A percentile compares a stretch with the other conserved stretches of the same genome.
Evolutionary conservation across 176 grass and related monocot species (phyloP).

Genomic region (Echinochloa phyllopogon): DNA sequence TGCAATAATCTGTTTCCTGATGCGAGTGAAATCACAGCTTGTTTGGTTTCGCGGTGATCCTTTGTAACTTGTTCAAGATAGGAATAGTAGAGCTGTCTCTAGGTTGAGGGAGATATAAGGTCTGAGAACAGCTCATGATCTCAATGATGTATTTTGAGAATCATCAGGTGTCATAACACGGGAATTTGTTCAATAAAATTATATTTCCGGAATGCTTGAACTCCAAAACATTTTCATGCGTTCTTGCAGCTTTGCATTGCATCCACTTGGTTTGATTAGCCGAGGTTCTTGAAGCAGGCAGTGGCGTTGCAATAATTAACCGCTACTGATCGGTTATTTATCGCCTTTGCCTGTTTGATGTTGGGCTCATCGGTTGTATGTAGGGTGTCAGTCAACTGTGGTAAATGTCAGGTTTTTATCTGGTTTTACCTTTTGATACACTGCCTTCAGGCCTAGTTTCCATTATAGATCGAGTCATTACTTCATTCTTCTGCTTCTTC

Average conservation of each 20-base stretch:
- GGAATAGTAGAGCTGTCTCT: not conserved
- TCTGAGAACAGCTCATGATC: slow-evolving; percentile 11
- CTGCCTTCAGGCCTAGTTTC: too few relatives aligned
- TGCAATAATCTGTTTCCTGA: slow-evolving; percentile 29
- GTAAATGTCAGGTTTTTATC: too few relatives aligned
- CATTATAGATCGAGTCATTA: too few relatives aligned
- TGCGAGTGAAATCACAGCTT: not conserved
- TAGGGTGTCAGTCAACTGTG: too few relatives aligned
- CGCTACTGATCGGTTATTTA: too few relatives aligned
- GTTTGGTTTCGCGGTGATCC: slow-evolving; percentile 18
- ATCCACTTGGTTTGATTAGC: too few relatives aligned
- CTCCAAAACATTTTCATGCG: not conserved
- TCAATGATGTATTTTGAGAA: slow-evolving; percentile 18
- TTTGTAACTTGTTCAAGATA: slow-evolving; percentile 30
- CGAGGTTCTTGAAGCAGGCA: too few relatives aligned
- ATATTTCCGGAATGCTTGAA: not conserved
- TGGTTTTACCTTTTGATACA: too few relatives aligned
- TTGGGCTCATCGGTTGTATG: too few relatives aligned
- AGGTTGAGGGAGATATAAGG: slow-evolving; percentile 8
- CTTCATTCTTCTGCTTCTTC: too few relatives aligned
- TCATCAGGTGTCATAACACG: not conserved
- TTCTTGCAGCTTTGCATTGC: not conserved
- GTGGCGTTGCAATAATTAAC: too few relatives aligned
- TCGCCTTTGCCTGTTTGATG: too few relatives aligned
- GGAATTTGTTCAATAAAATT: slow-evolving; percentile 38